Conservation (phyloP, 2,329 filamentous ascomycete genomes). For the Paraphaeosphaeria sporulosa region DNA sequence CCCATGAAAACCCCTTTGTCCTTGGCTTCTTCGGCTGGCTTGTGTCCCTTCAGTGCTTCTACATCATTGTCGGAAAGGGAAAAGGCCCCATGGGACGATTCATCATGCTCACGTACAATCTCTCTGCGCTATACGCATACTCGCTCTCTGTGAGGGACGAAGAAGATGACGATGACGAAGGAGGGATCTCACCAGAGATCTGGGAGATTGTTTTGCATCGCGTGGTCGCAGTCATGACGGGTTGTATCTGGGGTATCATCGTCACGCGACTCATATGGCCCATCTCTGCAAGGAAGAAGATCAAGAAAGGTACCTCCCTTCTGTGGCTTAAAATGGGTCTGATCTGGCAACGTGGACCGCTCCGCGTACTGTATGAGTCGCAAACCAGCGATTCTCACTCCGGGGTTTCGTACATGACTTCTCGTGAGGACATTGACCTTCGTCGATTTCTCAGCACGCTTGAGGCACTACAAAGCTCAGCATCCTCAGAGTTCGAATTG, state of each 20-base stretch:
- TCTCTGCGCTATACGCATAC: constrained; percentile 93
- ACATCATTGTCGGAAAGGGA: constrained; percentile 82
- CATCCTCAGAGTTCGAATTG: constrained; percentile 87
- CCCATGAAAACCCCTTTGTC: constrained; percentile 74
- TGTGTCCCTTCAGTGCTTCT: constrained; percentile 84
- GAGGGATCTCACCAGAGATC: constrained; percentile 82
- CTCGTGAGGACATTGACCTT: constrained; percentile 86
- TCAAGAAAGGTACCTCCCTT: constrained; percentile 88
- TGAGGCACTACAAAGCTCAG: constrained; percentile 75
- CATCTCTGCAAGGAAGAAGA: constrained; percentile 85
- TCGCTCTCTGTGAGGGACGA: constrained; percentile 81
- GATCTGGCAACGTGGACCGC: constrained; percentile 93
- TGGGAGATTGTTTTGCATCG: constrained; percentile 87
- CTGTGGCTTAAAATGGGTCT: constrained; percentile 94
- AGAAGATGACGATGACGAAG: constrained; percentile 83
- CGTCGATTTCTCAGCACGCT: constrained; percentile 79
- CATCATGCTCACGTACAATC: constrained; percentile 94
- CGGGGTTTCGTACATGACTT: constrained; percentile 74
- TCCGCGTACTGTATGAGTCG: constrained; percentile 69
- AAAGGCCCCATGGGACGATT: constrained; percentile 93
- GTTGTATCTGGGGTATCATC: constrained; percentile 90
- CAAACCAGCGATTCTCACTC: constrained; percentile 31
- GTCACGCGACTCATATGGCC: constrained; percentile 92
- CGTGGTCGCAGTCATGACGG: constrained; percentile 83
- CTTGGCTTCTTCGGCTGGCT: constrained; percentile 85